Evolutionary conservation across 2,329 filamentous ascomycete species (phyloP).

Genomic region (Verticillium isaacii): DNA sequence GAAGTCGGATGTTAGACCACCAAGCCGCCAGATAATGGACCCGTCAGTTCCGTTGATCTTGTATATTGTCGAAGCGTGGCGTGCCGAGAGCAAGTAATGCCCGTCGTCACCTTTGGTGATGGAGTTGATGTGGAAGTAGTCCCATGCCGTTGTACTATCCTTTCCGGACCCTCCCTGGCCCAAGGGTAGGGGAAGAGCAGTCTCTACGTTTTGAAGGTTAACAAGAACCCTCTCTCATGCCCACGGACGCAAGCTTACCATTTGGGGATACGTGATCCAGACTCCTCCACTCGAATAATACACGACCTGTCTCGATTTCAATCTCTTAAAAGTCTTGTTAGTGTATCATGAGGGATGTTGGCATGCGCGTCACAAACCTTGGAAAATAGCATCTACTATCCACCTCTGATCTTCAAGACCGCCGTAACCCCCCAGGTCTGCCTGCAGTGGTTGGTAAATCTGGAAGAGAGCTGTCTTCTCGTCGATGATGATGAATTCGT

Average conservation of each 20-base stretch:
- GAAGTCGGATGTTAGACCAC: slow-evolving; percentile 40
- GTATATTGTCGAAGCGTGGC: slow-evolving; percentile 33
- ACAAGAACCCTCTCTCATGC: not conserved
- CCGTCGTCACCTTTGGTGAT: slow-evolving; percentile 29
- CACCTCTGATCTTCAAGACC: slow-evolving; percentile 2
- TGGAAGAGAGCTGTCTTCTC: slow-evolving; percentile 21
- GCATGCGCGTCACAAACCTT: not conserved
- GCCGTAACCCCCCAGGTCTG: not conserved
- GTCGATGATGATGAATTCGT: slow-evolving; percentile 51
- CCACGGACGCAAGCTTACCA: not conserved
- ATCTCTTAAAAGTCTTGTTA: slow-evolving; percentile 30
- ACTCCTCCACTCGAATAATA: slow-evolving; percentile 42
- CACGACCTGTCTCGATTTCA: slow-evolving; percentile 40
- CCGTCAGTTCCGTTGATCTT: slow-evolving; percentile 43
- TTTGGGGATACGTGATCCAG: slow-evolving; percentile 17
- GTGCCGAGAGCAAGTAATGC: slow-evolving; percentile 21
- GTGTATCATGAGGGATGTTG: not conserved
- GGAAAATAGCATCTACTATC: slow-evolving; percentile 3
- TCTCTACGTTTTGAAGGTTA: not conserved
- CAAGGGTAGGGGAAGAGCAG: not conserved
- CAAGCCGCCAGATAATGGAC: slow-evolving; percentile 46
- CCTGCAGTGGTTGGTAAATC: not conserved
- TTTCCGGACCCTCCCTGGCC: slow-evolving; percentile 8
- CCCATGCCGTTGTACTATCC: slow-evolving; percentile 30
- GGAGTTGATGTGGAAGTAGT: slow-evolving; percentile 27